phyloP scores from a whole-genome alignment of 2,329 filamentous ascomycete genomes.

The Fusarium pseudocircinatum region DNA sequence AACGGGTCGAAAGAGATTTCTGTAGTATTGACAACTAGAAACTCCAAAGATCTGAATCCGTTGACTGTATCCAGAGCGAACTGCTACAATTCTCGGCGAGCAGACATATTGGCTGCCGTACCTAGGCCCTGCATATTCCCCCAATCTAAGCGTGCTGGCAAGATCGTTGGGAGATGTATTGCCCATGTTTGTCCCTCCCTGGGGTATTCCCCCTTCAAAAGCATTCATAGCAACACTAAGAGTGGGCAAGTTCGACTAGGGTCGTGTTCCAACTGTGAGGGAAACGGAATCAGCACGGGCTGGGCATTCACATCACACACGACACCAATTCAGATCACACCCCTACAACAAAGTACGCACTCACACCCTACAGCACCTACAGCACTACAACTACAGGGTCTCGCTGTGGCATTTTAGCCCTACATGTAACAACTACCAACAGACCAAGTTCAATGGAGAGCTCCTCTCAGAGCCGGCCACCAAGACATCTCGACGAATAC shows the following conservation, averaged over 20 bases:
- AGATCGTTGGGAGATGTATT: background rate
- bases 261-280: background rate
- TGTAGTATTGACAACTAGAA: conserved; percentile 9
- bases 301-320: too few relatives aligned
- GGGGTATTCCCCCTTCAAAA: too few relatives aligned
- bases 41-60: background rate
- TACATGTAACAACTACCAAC: too few relatives aligned
- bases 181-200: background rate
- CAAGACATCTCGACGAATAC: background rate
- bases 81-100: background rate
- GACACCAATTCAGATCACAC: too few relatives aligned
- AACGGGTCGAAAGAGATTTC: background rate
- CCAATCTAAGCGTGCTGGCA: background rate
- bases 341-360: too few relatives aligned
- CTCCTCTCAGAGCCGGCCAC: background rate
- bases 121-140: background rate
- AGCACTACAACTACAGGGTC: too few relatives aligned
- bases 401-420: too few relatives aligned
- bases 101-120: background rate
- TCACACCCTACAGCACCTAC: too few relatives aligned
- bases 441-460: background rate
- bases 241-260: background rate
- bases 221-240: background rate
- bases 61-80: background rate
- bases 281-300: background rate